Base-by-base conservation (phyloP, 495 filamentous ascomycete species). In the Neurospora sp. region DNA sequence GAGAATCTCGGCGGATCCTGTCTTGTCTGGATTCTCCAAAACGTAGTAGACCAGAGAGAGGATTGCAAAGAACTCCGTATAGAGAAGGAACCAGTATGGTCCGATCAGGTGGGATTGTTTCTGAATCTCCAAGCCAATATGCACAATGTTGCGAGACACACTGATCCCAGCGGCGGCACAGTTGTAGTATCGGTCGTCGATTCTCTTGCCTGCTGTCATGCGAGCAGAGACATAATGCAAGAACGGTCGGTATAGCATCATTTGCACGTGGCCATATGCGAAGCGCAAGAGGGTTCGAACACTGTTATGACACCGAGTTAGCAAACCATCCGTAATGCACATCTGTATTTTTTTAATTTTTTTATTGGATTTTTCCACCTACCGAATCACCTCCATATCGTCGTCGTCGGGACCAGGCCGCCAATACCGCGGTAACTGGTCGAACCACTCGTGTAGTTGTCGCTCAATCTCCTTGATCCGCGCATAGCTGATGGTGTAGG, bases 41-140 rank as follows among this genome's bases (percentile, higher is more conserved):
- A 93, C 93, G 77, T 91, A 98, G 82, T 94, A 99, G 16, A 97
- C 84, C 72, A 98, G 83, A 0, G 94, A 94, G 11, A 99, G 85
- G 59, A 98, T 94, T 31, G 94, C 91, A 80, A 97, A 98, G 83
- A 97, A 98, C 16, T 93, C 92, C 3, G 96, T 97, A 76, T 98
- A 98, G 83, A 97, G 93, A 69, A 92, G 92, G 77, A 97, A 98
- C 96, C 96, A 99, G 82, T 94, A 97, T 0, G 94, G 92, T 0
- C 96, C 96, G 76, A 92, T 92, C 31, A 99, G 87, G 12, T 96
- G 85, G 0, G 90, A 91, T 75, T 90, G 87, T 77, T 90, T 92
- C 74, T 94, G 93, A 89, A 98, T 98, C 75, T 96, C 92, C 38
- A 89, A 89, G 3, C 92, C 93, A 73, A 97, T 96, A 80, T 97